These are phyloP conservation scores for Xylariaceae sp. DNA, from an alignment of 2,329 filamentous ascomycete genomes.

Conservation along the genomic window DNA sequence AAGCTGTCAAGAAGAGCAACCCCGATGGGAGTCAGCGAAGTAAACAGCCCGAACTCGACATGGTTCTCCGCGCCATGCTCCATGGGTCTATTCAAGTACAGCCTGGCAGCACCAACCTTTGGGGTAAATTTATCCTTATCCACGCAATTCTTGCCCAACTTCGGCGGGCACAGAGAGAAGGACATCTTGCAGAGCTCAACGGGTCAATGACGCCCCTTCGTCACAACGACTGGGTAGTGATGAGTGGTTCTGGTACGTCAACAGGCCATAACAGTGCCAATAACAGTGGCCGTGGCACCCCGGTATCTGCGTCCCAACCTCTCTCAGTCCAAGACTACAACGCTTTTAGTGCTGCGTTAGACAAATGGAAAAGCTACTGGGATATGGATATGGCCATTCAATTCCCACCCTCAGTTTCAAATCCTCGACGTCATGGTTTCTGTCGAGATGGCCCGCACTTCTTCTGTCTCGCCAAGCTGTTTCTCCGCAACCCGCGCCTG, in stretches of 20 bases:
- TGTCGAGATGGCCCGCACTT: conserved; percentile 69
- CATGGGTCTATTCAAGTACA: conserved; percentile 57
- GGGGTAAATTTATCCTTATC: conserved; percentile 70
- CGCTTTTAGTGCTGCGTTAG: conserved; percentile 53
- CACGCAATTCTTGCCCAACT: conserved; percentile 65
- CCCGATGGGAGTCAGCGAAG: conserved; percentile 57
- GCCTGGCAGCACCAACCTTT: conserved; percentile 64
- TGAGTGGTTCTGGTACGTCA: conserved; percentile 37
- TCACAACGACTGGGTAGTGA: conserved; percentile 54
- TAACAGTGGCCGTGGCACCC: conserved; percentile 44
- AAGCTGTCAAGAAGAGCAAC: conserved; percentile 53
- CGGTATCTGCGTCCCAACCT: conserved; percentile 36
- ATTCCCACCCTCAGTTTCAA: conserved; percentile 55
- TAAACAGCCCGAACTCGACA: conserved; percentile 62
- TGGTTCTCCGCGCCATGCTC: conserved; percentile 58
- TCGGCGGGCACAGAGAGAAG: conserved; percentile 39
- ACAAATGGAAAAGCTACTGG: conserved; percentile 71
- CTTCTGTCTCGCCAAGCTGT: conserved; percentile 66
- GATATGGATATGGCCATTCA: conserved; percentile 66
- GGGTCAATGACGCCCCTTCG: conserved; percentile 53
- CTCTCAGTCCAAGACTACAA: conserved; percentile 46
- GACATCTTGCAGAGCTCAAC: conserved; percentile 32
- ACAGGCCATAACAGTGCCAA: conserved; percentile 41
- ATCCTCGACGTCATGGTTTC: conserved; percentile 61
- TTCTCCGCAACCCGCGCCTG: conserved; percentile 55